Evolutionary conservation across 768 basidiomycete species (phyloP).

Genomic region (Pleurotus cornucopiae): DNA sequence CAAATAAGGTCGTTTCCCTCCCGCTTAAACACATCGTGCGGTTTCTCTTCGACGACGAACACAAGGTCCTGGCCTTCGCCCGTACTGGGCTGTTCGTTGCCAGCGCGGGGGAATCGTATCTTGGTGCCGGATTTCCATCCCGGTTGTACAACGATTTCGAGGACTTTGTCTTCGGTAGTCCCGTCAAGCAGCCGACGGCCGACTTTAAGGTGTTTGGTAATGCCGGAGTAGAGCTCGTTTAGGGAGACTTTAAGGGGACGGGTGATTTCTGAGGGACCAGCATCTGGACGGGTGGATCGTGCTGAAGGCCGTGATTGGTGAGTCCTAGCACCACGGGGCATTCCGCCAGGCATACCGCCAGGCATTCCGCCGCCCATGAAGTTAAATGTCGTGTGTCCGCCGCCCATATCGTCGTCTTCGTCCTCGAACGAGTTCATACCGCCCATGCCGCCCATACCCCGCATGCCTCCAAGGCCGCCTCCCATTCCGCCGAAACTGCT

Average conservation of each 20-base stretch:
- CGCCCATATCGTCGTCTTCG: conserved; percentile 47
- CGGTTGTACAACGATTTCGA: conserved; percentile 75
- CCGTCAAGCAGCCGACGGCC: conserved; percentile 71
- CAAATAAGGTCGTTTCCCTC: conserved; percentile 78
- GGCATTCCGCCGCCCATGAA: conserved; percentile 32
- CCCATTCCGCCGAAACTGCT: conserved; percentile 32
- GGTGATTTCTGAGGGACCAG: conserved; percentile 56
- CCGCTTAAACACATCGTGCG: conserved; percentile 70
- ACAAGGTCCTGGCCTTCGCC: conserved; percentile 88
- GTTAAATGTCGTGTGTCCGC: conserved; percentile 25
- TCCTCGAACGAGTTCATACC: conserved; percentile 33
- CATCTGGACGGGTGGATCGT: conserved; percentile 23
- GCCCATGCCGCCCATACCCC: conserved; percentile 35
- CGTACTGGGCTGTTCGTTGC: conserved; percentile 60
- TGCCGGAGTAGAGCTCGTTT: conserved; percentile 81
- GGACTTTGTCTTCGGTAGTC: conserved; percentile 76
- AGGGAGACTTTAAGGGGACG: conserved; percentile 83
- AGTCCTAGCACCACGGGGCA: conserved; percentile 31
- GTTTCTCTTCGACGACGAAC: conserved; percentile 96
- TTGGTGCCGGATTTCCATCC: conserved; percentile 98
- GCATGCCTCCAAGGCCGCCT: conserved; percentile 33
- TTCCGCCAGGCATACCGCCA: conserved; percentile 56
- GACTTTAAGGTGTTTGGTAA: conserved; percentile 86
- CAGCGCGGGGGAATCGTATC: conserved; percentile 82
- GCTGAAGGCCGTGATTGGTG: conserved; percentile 18